phyloP scores from a whole-genome alignment of 108 stramenopile genomes.

The Mediolabrus comicus region DNA sequence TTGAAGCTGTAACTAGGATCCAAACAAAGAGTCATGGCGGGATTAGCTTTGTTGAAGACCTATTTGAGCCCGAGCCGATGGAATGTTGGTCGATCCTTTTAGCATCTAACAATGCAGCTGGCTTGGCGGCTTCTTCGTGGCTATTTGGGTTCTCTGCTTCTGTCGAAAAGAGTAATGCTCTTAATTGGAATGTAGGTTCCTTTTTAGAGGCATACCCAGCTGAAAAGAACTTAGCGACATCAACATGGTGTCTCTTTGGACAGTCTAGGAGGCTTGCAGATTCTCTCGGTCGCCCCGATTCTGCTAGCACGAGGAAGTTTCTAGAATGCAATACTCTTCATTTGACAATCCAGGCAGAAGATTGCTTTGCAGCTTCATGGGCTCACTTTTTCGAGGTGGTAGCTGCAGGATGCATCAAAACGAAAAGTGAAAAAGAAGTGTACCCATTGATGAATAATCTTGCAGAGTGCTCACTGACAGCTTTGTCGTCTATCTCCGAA shows the following conservation, averaged over 20 bases:
- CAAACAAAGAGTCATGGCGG: slow-evolving; percentile 7
- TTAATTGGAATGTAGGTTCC: slow-evolving; percentile 13
- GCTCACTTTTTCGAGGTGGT: slow-evolving; percentile 34
- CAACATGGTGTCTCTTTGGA: slow-evolving; percentile 31
- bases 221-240: slow-evolving; percentile 6
- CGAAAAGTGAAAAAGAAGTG: slow-evolving; percentile 9
- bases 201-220: slow-evolving; percentile 28
- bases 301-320: background rate
- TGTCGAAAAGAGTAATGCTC: background rate
- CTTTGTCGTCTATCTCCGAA: slow-evolving; percentile 20
- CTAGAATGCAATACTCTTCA: slow-evolving; percentile 19
- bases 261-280: slow-evolving; percentile 1
- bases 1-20: slow-evolving; percentile 26
- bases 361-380: slow-evolving; percentile 14
- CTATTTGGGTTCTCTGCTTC: background rate
- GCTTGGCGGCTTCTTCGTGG: slow-evolving; percentile 36
- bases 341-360: slow-evolving; percentile 7
- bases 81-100: slow-evolving; percentile 29
- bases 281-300: background rate
- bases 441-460: slow-evolving; percentile 11
- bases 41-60: slow-evolving; percentile 25
- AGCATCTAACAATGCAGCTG: slow-evolving; percentile 2
- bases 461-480: slow-evolving; percentile 8
- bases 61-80: slow-evolving; percentile 23
- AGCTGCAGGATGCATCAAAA: background rate